A percentile compares a stretch with the other conserved stretches of the same genome.
These are phyloP conservation scores for Urtica urens DNA, from an alignment of 306 rosid genomes.

Conservation along the genomic window DNA sequence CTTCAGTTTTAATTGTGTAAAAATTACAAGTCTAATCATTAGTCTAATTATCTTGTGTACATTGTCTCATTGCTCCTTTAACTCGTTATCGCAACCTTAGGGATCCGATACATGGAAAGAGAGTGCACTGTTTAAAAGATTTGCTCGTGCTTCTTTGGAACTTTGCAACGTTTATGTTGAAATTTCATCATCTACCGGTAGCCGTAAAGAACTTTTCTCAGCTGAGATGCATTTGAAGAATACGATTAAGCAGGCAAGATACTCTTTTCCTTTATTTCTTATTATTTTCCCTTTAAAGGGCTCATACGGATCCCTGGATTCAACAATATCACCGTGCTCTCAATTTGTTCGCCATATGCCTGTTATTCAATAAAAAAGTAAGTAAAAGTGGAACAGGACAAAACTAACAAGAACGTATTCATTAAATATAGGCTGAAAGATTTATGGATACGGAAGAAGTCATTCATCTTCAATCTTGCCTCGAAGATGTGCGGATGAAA, in stretches of 20 bases:
- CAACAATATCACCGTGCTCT: not conserved
- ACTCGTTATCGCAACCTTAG: constrained; percentile 21
- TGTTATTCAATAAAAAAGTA: not conserved
- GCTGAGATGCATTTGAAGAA: constrained; percentile 91
- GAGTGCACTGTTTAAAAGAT: constrained; percentile 50
- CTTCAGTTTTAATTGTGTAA: not conserved
- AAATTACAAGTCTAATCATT: not conserved
- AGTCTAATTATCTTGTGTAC: not conserved
- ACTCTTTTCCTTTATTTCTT: not conserved
- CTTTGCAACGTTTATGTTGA: constrained; percentile 74
- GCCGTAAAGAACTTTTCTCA: constrained; percentile 42
- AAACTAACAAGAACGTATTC: constrained; percentile 6
- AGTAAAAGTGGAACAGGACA: not conserved
- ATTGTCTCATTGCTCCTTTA: not conserved
- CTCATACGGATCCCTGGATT: not conserved
- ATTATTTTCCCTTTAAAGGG: not conserved
- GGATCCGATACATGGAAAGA: constrained; percentile 87
- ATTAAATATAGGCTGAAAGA: constrained; percentile 34
- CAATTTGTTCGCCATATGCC: not conserved
- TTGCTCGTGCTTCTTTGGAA: constrained; percentile 73
- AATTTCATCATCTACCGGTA: constrained; percentile 52
- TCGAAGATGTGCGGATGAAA: constrained; percentile 38
- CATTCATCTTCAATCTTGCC: constrained; percentile 49
- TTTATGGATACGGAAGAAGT: constrained; percentile 57
- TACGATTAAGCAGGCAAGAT: constrained; percentile 64